Evolutionary conservation across 768 basidiomycete species (phyloP).

Genomic region (Psilocybe tampanensis): DNA sequence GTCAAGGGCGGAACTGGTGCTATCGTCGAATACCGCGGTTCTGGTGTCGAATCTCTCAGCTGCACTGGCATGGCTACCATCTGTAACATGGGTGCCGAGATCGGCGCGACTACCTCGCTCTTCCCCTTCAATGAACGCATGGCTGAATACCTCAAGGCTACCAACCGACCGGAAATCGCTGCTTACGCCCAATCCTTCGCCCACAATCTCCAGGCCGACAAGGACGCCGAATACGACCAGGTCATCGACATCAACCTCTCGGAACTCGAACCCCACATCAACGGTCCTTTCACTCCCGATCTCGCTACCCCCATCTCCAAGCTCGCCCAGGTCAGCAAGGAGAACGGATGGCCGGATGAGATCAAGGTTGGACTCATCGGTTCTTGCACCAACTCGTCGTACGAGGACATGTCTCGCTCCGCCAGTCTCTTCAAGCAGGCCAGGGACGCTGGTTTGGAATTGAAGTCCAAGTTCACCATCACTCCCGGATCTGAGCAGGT

Average conservation of each 20-base stretch:
- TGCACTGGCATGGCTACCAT: conserved; percentile 99
- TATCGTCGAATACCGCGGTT: conserved; percentile 95
- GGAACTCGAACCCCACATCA: conserved; percentile 98
- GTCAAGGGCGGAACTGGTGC: conserved; percentile 99
- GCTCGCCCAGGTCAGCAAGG: conserved; percentile 88
- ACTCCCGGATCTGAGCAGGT: conserved; percentile 99
- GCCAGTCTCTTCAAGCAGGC: conserved; percentile 94
- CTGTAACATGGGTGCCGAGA: conserved; percentile 99
- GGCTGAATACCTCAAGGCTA: conserved; percentile 93
- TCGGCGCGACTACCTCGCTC: conserved; percentile 96
- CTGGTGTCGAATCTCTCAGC: conserved; percentile 94
- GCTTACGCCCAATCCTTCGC: conserved; percentile 87
- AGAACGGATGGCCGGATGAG: conserved; percentile 96
- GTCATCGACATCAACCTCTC: conserved; percentile 93
- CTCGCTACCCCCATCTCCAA: conserved; percentile 97
- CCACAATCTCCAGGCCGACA: conserved; percentile 88
- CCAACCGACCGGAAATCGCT: conserved; percentile 86
- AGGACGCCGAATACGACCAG: conserved; percentile 91
- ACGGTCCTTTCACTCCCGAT: conserved; percentile 99
- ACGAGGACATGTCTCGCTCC: conserved; percentile 99
- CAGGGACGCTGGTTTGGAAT: conserved; percentile 78
- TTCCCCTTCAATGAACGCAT: conserved; percentile 99
- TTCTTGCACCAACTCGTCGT: conserved; percentile 99
- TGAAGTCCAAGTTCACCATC: conserved; percentile 96
- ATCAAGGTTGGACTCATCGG: conserved; percentile 98